Evolutionary conservation across 805 yeast genomes (phyloP), one percentile per base, ranked within the genome.

Genomic region (Wickerhamiella cacticola): DNA sequence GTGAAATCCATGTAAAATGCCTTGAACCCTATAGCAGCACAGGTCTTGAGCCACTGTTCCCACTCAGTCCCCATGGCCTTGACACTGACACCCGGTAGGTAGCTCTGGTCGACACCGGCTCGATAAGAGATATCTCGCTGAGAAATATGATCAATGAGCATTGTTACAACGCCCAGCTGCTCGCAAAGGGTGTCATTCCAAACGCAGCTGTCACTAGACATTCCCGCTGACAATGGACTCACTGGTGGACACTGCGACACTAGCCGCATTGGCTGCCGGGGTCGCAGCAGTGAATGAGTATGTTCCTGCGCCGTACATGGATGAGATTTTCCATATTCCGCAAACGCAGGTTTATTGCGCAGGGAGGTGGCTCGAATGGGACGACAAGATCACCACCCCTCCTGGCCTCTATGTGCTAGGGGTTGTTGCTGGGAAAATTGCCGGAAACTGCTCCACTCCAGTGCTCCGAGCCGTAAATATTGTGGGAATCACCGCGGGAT

Each of bases 361-460:
- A 1, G 81, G 80, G 10, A 47, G 40, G 22, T 86, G 78, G 65
- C 47, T 53, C n/a, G 57, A 66, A 1, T 87, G 95, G 95, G 86
- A 92, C 62, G 72, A 78, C 10, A 88, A 89, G 59, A 86, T 92
- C 60, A 89, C 98, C 1, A 92, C 98, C 0, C 98, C 98, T 1
- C 97, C 97, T 1, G 98, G 97, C 0, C 67, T 89, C 15, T 89
- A 92, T 60, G 44, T 70, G 5, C 39, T 55, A 9, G 59, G 65
- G 31, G 36, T 52, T 15, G 21, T 56, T 24, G 29, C 55, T 6
- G 38, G 52, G 55, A 57, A 48, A 9, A 51, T 23, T 53, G 59
- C 21, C 48, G 63, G 24, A 15, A 7, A 13, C 3, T 40, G 29
- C 53, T 59, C 1, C 66, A 69, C 51, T 61, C 63, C 3, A 0